A percentile compares a stretch with the other conserved stretches of the same genome.
phyloP scores from a whole-genome alignment of 2,329 filamentous ascomycete species.

The Aureobasidium sp. region DNA sequence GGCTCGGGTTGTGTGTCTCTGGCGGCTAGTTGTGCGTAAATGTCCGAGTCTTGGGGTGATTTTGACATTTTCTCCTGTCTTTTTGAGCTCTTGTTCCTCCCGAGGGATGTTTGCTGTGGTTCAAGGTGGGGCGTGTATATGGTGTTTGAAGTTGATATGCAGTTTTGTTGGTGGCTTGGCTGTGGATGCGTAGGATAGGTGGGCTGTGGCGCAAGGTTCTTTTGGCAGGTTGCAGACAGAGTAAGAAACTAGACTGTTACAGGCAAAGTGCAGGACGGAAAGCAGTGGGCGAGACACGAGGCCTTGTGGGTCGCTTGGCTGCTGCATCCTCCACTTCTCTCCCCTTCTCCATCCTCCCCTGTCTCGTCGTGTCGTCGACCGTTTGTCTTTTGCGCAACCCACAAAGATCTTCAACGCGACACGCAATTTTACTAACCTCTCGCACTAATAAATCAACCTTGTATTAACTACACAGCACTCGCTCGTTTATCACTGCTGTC shows the following conservation, averaged over 20 bases:
- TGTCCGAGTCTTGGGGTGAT: neutral
- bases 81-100: no score
- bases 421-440: neutral
- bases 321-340: neutral
- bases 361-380: neutral
- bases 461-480: constrained; percentile 5
- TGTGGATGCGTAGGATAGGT: neutral
- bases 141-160: neutral
- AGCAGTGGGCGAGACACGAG: constrained; percentile 5
- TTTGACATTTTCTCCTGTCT: neutral
- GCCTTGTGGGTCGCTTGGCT: neutral
- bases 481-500: neutral
- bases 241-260: neutral
- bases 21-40: neutral
- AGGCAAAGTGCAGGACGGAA: neutral
- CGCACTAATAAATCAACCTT: constrained; percentile 9
- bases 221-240: neutral
- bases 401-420: neutral
- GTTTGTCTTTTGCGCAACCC: constrained; percentile 2
- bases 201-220: neutral
- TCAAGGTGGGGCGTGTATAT: neutral
- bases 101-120: neutral
- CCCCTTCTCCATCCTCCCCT: neutral
- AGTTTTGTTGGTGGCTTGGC: neutral
- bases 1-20: constrained; percentile 14